phyloP scores from a whole-genome alignment of 352 stramenopile species.

The Phytopythium kandeliae region DNA sequence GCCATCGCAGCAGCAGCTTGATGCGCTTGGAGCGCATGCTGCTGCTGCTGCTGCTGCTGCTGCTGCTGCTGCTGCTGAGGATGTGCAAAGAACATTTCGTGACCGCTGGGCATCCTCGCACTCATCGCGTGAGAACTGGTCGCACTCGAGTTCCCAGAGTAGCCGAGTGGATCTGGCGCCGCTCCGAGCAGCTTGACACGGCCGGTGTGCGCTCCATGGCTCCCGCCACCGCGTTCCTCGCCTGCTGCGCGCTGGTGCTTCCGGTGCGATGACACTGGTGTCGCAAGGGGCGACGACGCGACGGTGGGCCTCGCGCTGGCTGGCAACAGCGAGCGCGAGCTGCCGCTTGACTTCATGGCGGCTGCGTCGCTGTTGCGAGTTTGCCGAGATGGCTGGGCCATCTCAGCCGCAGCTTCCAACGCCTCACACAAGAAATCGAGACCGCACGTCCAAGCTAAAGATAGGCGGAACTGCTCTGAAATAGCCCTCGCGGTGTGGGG shows the following conservation, averaged over 20 bases:
- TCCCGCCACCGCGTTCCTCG: neutral
- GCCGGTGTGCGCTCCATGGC: neutral
- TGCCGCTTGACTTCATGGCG: constrained; percentile 8
- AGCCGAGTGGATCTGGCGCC: neutral
- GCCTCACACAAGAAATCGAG: neutral
- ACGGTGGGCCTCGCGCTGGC: neutral
- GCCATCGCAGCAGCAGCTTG: constrained; percentile 5
- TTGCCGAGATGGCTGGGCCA: neutral
- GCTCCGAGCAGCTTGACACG: neutral
- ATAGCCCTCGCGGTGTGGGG: neutral
- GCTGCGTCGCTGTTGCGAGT: neutral
- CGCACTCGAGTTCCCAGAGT: neutral
- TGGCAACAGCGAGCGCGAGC: constrained; percentile 5
- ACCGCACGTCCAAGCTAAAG: neutral
- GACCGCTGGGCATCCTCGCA: neutral
- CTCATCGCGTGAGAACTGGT: neutral
- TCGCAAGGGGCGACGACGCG: constrained; percentile 3
- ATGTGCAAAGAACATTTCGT: constrained; percentile 5
- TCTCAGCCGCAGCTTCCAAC: neutral
- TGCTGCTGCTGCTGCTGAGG: neutral
- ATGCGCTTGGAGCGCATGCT: constrained; percentile 2
- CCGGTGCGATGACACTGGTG: neutral
- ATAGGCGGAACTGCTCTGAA: neutral
- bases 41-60: neutral
- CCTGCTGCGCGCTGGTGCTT: constrained; percentile 5